Evolutionary conservation across 345 rosid genomes (phyloP).

Genomic region (Heritiera littoralis): DNA sequence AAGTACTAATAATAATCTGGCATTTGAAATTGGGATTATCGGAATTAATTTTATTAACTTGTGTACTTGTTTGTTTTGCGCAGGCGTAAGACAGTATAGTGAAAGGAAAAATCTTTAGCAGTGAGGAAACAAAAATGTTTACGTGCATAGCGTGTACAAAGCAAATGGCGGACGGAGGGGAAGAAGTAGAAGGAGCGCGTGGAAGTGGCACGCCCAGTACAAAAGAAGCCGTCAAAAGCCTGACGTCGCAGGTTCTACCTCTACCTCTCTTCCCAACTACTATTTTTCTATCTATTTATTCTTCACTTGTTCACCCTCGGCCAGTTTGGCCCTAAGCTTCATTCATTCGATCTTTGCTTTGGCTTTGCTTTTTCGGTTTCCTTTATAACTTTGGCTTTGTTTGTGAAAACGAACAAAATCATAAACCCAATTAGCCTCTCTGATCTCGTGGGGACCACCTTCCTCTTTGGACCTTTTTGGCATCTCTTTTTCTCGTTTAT

Average conservation of each 20-base stretch:
- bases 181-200: slow-evolving; percentile 75
- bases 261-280: slow-evolving; percentile 13
- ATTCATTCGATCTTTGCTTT: slow-evolving; percentile 20
- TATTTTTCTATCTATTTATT: background rate
- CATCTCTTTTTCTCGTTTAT: slow-evolving; percentile 32
- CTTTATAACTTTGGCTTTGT: slow-evolving; percentile 34
- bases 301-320: slow-evolving; percentile 22
- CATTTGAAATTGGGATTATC: background rate
- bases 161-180: slow-evolving; percentile 74
- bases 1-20: too few relatives aligned
- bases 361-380: slow-evolving; percentile 21
- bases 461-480: slow-evolving; percentile 8
- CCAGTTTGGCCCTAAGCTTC: background rate
- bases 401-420: slow-evolving; percentile 43
- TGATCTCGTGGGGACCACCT: slow-evolving; percentile 23
- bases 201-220: slow-evolving; percentile 75
- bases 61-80: background rate
- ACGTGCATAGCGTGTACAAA: slow-evolving; percentile 97
- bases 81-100: slow-evolving; percentile 20
- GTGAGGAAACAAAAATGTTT: slow-evolving; percentile 52
- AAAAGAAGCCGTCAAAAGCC: slow-evolving; percentile 99
- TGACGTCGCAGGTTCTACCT: slow-evolving; percentile 78
- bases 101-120: background rate
- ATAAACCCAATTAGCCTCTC: slow-evolving; percentile 30
- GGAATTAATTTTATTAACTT: too few relatives aligned